Evolutionary conservation across 225 moss, liverwort and hornwort species (phyloP).

Genomic region (Sphagnum contortum): DNA sequence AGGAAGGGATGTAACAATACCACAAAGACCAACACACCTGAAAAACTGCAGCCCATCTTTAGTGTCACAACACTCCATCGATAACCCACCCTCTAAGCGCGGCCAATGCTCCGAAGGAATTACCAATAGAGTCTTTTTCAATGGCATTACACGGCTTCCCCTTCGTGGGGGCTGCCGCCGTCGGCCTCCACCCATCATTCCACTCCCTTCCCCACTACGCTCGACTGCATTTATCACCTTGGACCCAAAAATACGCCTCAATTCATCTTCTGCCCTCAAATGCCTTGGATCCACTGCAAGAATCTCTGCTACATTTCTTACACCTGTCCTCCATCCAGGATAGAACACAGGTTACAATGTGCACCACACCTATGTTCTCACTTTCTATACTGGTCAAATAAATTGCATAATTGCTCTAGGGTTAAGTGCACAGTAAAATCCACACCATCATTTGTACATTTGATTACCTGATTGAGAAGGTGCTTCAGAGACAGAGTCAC

Average conservation of each 20-base stretch:
- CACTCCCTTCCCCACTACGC: constrained; percentile 35
- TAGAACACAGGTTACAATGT: too few species aligned
- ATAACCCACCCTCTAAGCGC: constrained; percentile 64
- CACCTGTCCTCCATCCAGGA: not conserved
- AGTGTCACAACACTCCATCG: constrained; percentile 69
- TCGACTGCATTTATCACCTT: constrained; percentile 78
- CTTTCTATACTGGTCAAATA: constrained; percentile 15
- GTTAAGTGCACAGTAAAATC: not conserved
- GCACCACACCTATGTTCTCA: too few species aligned
- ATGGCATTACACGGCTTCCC: constrained; percentile 39
- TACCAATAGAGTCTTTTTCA: constrained; percentile 69
- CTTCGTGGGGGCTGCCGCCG: constrained; percentile 59
- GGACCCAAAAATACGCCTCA: constrained; percentile 87
- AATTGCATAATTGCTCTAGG: not conserved
- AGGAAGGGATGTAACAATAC: too few species aligned
- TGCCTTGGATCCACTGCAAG: constrained; percentile 53
- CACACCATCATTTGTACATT: not conserved
- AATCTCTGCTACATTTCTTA: constrained; percentile 22
- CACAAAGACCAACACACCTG: constrained; percentile 38
- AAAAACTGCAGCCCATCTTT: constrained; percentile 63
- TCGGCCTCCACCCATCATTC: constrained; percentile 22
- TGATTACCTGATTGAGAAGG: constrained; percentile 26
- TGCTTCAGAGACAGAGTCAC: constrained; percentile 26
- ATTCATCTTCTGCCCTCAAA: constrained; percentile 75
- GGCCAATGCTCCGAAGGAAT: constrained; percentile 67